Base-by-base conservation (phyloP, 129 eudicot species). In the Oenanthe sinensis region DNA sequence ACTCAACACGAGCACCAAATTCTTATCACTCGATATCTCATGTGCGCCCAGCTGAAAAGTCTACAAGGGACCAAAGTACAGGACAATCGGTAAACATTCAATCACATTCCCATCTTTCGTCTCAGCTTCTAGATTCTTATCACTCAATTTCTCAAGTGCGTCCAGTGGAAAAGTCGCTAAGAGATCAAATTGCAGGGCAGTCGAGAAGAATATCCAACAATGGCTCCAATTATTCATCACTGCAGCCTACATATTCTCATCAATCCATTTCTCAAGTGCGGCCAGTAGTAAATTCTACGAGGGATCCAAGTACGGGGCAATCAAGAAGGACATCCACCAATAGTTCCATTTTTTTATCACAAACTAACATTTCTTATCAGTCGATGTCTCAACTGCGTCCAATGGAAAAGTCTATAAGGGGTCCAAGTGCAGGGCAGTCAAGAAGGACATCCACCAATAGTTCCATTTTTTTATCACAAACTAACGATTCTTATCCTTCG, bases 11-110 rank as follows among this genome's bases (percentile, higher is more conserved):
- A 55, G 20, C 28, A 22, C 16, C 58, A 50, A 55, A 55, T 55
- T 55, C 65, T 22, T 55, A 22, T 55, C 65, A 8, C 65, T 77
- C 86, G 74, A 47, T 44, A 77, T 67, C 83, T 62, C 73, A 55
- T 20, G 65, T 55, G 28, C 65, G 13, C 8, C 65, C 65, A 22
- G 13, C 0, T 55, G 30, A 58, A 2, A 58, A n/a, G 65, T 58
- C 65, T 2, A 22, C 0, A 8, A 22, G n/a, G 65, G 30, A 7
- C 65, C 65, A 55, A 55, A 55, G 4, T 55, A 22, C 30, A 33
- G 36, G 36, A 33, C 36, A 33, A 33, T 33, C 36, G 36, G 36
- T 33, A 33, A 33, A 33, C 36, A 33, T 33, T 33, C 36, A 33
- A 33, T 33, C 36, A 33, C 36, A 33, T 44, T 44, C 0, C 9